phyloP scores from a whole-genome alignment of 2,329 filamentous ascomycete species.

The Lecanicillium sp. region DNA sequence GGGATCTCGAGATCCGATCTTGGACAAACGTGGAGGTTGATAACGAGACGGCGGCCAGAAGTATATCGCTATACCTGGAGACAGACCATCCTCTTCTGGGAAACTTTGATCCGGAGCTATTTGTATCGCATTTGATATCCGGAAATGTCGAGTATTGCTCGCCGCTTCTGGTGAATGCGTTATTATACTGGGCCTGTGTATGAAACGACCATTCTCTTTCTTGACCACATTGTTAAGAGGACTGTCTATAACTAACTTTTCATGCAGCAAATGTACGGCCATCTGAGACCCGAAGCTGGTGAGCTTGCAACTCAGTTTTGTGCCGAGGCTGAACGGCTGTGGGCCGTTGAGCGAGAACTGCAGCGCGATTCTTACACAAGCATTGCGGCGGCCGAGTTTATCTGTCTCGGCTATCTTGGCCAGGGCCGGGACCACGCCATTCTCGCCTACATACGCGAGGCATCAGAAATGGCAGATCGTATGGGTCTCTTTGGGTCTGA shows the following conservation, averaged over 20 bases:
- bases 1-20: slow-evolving; percentile 18
- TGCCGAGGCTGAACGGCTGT: slow-evolving; percentile 18
- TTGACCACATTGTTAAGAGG: too few relatives aligned
- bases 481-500: slow-evolving; percentile 21
- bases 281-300: slow-evolving; percentile 16
- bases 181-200: slow-evolving; percentile 27
- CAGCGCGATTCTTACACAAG: slow-evolving; percentile 15
- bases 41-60: slow-evolving; percentile 20
- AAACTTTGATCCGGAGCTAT: slow-evolving; percentile 24
- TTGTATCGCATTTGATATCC: slow-evolving; percentile 23
- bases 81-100: slow-evolving; percentile 30
- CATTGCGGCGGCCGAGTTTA: slow-evolving; percentile 22
- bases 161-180: slow-evolving; percentile 23
- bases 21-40: slow-evolving; percentile 26
- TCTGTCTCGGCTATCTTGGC: slow-evolving; percentile 25
- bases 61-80: slow-evolving; percentile 26
- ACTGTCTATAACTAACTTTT: not conserved
- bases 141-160: slow-evolving; percentile 20
- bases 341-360: slow-evolving; percentile 13
- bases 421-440: slow-evolving; percentile 26
- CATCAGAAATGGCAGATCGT: slow-evolving; percentile 19
- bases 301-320: slow-evolving; percentile 14
- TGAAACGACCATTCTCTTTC: too few relatives aligned
- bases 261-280: slow-evolving; percentile 26
- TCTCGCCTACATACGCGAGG: slow-evolving; percentile 20